Base-by-base conservation (phyloP, 192 early-diverging fungal species). In the Entomortierella lignicola region DNA sequence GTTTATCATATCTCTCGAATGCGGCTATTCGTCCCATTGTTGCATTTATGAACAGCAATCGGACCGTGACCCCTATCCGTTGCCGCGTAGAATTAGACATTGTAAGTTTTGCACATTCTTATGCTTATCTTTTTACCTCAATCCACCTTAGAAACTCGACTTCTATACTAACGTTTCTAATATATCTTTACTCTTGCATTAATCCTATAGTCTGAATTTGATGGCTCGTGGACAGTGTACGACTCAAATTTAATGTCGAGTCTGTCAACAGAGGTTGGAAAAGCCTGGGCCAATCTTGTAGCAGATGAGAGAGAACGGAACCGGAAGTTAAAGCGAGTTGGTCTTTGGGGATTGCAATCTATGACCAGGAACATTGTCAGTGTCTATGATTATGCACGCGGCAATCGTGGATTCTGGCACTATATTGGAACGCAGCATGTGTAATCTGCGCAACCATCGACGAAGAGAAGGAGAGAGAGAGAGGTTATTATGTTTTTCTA, bases 1-100 rank as follows among this genome's bases (percentile, higher is more conserved):
- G 93, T 48, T 77, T 96, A 30, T 86, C 88, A 7, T 96, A 96
- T 55, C 71, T 97, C 55, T 93, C 85, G 62, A 89, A 90, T 23
- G 95, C 96, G 23, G 83, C 97, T 63, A 91, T 98, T 26, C 89
- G 98, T 6, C 97, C 98, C 1, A 87, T 98, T 44, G 95, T 98
- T 0, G 98, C 90, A 17, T 99, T 93, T 67, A 93, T 99, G 89
- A 98, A 98, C 74, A 89, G 93, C 4, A 93, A 96, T 69, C 89
- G 92, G n/a, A 95, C 92, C 21, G 88, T 91, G 42, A 92, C 96
- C 27, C 89, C 94, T 3, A 89, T 99, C 74, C 88, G 89, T 30
- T 94, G 93, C 77, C 90, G 90, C 39, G 87, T 95, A 17, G 90
- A 90, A 42, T 87, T 96, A 82, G 87, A 91, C 55, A 53, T 92